Conservation (phyloP, 177 flowering plant genomes). For the Vitis hybrid region DNA sequence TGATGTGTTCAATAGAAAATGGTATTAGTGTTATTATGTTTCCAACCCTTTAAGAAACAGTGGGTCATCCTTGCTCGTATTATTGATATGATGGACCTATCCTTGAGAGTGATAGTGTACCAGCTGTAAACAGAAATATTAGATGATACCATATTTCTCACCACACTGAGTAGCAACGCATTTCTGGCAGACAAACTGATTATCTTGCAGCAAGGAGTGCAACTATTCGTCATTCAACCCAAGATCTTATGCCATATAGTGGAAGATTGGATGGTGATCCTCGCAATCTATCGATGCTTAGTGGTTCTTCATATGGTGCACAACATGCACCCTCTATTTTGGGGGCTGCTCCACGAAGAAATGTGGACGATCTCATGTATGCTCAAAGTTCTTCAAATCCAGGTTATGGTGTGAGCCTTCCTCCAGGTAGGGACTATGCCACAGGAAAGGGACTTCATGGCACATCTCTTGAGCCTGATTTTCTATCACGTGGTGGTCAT, state of each 20-base stretch:
- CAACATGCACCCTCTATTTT: constrained; percentile 71
- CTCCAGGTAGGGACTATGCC: constrained; percentile 96
- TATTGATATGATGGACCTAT: background rate
- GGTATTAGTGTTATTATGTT: background rate
- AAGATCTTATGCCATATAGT: constrained; percentile 68
- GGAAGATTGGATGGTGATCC: constrained; percentile 79
- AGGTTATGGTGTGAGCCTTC: constrained; percentile 93
- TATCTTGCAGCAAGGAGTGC: constrained; percentile 83
- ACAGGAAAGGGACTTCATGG: constrained; percentile 72
- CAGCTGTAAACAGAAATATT: constrained; percentile 22
- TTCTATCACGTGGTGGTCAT: constrained; percentile 55
- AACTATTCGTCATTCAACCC: constrained; percentile 60
- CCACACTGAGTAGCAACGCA: constrained; percentile 70
- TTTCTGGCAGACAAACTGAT: constrained; percentile 98
- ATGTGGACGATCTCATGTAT: constrained; percentile 64
- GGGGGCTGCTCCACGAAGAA: constrained; percentile 82
- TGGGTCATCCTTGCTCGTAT: constrained; percentile 13
- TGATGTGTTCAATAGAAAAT: background rate
- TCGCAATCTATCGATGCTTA: constrained; percentile 50
- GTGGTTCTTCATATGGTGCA: constrained; percentile 57
- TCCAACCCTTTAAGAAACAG: constrained; percentile 1
- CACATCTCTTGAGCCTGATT: constrained; percentile 61
- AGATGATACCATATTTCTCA: constrained; percentile 31
- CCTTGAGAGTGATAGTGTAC: constrained; percentile 12
- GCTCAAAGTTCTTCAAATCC: constrained; percentile 67